A percentile compares a stretch with the other conserved stretches of the same genome.
Evolutionary conservation across 805 yeast genomes (phyloP).

Genomic region (Zygotorulaspora sp.): DNA sequence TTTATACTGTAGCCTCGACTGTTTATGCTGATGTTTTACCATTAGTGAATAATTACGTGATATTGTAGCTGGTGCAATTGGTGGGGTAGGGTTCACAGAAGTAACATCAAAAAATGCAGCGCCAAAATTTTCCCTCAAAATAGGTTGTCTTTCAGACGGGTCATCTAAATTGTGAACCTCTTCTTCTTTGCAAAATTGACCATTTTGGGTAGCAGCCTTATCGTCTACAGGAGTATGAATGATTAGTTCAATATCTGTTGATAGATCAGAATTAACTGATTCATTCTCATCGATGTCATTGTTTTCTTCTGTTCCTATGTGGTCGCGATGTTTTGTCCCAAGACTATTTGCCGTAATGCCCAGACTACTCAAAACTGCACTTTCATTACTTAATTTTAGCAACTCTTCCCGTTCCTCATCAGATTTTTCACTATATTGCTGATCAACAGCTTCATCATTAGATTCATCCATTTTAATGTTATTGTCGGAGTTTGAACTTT

Average conservation of each 20-base stretch:
- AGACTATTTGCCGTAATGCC: slow-evolving; percentile 8
- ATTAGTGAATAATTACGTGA: slow-evolving; percentile 19
- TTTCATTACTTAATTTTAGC: slow-evolving; percentile 13
- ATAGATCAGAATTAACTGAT: slow-evolving; percentile 10
- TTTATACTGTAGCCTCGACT: neutral
- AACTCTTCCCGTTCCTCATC: slow-evolving; percentile 17
- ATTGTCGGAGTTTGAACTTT: neutral
- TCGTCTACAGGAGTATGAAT: slow-evolving; percentile 16
- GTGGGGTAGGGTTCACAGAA: slow-evolving; percentile 21
- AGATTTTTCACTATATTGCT: slow-evolving; percentile 11
- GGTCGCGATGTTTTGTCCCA: neutral
- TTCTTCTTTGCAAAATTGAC: neutral
- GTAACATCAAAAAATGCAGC: slow-evolving; percentile 7
- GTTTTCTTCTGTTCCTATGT: neutral
- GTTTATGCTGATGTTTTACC: slow-evolving; percentile 10
- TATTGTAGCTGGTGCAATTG: slow-evolving; percentile 27
- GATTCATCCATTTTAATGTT: neutral
- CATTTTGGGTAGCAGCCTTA: neutral
- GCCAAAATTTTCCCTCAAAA: neutral
- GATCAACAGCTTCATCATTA: slow-evolving; percentile 7
- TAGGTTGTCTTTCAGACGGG: neutral
- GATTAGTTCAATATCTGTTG: slow-evolving; percentile 22
- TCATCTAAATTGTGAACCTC: neutral
- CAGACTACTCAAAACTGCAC: slow-evolving; percentile 10
- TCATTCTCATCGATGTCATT: slow-evolving; percentile 3